These are phyloP conservation scores for Leucocoprinus sp. DNA, from an alignment of 768 basidiomycete species.

Conservation along the genomic window DNA sequence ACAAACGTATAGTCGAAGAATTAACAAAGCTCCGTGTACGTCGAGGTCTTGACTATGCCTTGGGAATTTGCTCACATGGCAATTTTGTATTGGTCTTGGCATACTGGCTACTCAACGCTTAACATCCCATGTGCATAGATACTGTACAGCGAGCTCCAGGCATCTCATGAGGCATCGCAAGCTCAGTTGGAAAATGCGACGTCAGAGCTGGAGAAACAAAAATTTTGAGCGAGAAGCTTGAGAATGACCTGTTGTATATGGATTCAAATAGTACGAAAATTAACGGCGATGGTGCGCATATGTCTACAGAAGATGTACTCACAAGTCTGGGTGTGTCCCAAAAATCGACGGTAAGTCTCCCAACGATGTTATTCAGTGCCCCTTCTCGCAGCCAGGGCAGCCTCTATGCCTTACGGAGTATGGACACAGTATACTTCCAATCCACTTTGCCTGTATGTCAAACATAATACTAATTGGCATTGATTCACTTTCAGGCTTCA, in stretches of 20 bases:
- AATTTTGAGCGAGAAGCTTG: constrained; percentile 81
- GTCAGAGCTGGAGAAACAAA: constrained; percentile 71
- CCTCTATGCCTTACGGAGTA: not conserved
- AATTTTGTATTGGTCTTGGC: not conserved
- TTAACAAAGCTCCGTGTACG: constrained; percentile 82
- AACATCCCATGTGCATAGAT: constrained; percentile 52
- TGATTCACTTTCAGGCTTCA: not conserved
- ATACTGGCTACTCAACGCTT: not conserved
- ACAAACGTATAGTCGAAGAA: constrained; percentile 87
- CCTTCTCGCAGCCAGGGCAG: not conserved
- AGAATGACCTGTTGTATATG: constrained; percentile 82
- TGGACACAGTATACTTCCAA: not conserved
- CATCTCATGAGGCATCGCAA: constrained; percentile 48
- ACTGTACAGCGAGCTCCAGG: constrained; percentile 73
- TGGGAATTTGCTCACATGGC: not conserved
- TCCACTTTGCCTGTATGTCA: not conserved
- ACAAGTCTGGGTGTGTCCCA: constrained; percentile 68
- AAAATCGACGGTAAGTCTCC: constrained; percentile 33
- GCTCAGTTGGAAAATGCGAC: constrained; percentile 50
- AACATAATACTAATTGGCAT: not conserved
- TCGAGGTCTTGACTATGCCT: constrained; percentile 3
- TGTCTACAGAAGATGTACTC: constrained; percentile 45
- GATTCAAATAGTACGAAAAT: constrained; percentile 42
- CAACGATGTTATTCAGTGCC: not conserved
- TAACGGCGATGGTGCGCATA: constrained; percentile 15